Conservation (phyloP, 805 yeast species). For the Suhomyces kilbournensis region DNA sequence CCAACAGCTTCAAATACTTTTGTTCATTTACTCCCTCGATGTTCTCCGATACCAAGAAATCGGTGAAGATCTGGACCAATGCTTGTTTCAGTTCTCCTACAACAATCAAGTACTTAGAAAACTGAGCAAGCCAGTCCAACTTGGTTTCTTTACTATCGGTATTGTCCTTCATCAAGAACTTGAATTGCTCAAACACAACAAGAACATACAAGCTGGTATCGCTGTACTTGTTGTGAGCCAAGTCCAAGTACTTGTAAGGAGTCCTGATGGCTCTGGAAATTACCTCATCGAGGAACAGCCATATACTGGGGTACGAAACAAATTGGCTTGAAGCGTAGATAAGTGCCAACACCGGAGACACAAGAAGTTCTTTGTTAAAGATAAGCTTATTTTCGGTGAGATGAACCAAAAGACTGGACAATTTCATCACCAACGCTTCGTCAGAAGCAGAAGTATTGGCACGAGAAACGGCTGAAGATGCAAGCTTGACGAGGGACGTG, state of each 20-base stretch:
- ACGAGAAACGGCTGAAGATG: conserved; percentile 10
- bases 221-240: conserved; percentile 26
- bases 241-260: conserved; percentile 84
- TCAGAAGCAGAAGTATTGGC: conserved; percentile 13
- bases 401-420: conserved; percentile 46
- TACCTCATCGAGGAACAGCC: conserved; percentile 72
- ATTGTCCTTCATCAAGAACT: conserved; percentile 42
- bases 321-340: conserved; percentile 43
- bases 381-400: conserved; percentile 52
- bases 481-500: conserved; percentile 57
- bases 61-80: conserved; percentile 14
- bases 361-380: conserved; percentile 48
- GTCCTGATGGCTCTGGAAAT: conserved; percentile 65
- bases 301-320: conserved; percentile 16
- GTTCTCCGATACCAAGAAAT: conserved; percentile 6
- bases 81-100: conserved; percentile 56
- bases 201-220: conserved; percentile 34
- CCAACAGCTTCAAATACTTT: conserved; percentile 6
- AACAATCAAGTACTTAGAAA: conserved; percentile 45
- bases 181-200: conserved; percentile 62
- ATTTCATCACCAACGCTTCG: conserved; percentile 36
- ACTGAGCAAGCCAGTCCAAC: conserved; percentile 50
- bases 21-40: conserved; percentile 2
- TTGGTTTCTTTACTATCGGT: conserved; percentile 9
- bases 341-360: conserved; percentile 56